phyloP scores from a whole-genome alignment of 2,329 filamentous ascomycete genomes.

The Fonsecaea monophora region DNA sequence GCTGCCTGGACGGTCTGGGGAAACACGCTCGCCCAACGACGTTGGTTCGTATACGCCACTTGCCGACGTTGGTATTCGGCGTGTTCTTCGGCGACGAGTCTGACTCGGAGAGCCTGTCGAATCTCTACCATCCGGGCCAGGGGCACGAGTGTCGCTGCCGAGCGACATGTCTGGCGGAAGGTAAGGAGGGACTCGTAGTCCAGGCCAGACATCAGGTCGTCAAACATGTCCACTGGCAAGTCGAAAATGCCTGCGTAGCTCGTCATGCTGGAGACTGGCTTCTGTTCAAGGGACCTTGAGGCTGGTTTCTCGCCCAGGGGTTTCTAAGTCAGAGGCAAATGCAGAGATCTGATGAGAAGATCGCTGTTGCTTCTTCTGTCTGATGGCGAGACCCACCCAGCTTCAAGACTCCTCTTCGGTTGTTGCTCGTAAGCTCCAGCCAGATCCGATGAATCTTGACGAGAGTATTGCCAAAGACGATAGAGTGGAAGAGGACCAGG shows the following conservation, averaged over 20 bases:
- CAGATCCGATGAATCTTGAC: background rate
- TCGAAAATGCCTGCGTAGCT: conserved; percentile 1
- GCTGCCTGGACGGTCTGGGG: background rate
- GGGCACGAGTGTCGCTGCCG: background rate
- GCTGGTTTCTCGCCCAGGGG: background rate
- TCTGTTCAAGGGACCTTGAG: background rate
- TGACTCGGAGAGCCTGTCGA: background rate
- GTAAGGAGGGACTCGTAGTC: conserved; percentile 24
- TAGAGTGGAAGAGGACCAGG: too few species aligned
- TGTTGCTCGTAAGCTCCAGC: background rate
- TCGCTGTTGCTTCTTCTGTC: background rate
- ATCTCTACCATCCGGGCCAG: background rate
- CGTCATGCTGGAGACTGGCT: background rate
- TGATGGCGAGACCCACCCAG: background rate
- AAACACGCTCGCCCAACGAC: conserved; percentile 21
- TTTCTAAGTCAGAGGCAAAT: background rate
- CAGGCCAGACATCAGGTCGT: conserved; percentile 12
- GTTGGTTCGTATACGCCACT: conserved; percentile 4
- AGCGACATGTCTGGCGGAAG: conserved; percentile 11
- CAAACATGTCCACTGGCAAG: conserved; percentile 13
- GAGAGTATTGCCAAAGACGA: background rate
- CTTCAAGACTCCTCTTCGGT: background rate
- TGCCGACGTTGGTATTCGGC: conserved; percentile 13
- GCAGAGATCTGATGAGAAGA: background rate
- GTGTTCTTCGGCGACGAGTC: conserved; percentile 17